Evolutionary conservation across 805 yeast genomes (phyloP).

Genomic region (Kazachstania viticola): DNA sequence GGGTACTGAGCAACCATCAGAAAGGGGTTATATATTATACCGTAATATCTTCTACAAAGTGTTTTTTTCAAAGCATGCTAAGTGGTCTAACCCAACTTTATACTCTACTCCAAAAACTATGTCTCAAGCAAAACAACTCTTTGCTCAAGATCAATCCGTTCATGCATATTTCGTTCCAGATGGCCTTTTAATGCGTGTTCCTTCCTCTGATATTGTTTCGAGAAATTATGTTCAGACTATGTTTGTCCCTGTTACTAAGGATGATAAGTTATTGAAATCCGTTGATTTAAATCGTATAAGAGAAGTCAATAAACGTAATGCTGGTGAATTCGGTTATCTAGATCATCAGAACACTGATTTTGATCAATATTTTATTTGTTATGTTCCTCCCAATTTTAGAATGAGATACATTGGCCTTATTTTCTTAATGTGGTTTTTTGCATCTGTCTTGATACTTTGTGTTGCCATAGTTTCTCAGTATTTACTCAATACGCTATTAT

Average conservation of each 20-base stretch:
- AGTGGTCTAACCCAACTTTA: slow-evolving; percentile 37
- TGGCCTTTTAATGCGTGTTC: slow-evolving; percentile 79
- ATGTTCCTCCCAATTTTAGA: slow-evolving; percentile 73
- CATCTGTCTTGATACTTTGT: slow-evolving; percentile 25
- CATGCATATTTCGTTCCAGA: slow-evolving; percentile 62
- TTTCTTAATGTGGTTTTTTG: slow-evolving; percentile 34
- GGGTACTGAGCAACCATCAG: slow-evolving; percentile 48
- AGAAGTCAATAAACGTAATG: slow-evolving; percentile 27
- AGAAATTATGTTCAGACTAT: slow-evolving; percentile 50
- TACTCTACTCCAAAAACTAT: slow-evolving; percentile 44
- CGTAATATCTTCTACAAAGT: slow-evolving; percentile 37
- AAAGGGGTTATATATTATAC: slow-evolving; percentile 58
- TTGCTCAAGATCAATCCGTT: slow-evolving; percentile 31
- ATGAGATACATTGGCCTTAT: slow-evolving; percentile 37
- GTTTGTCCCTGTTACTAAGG: slow-evolving; percentile 75
- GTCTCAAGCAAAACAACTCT: slow-evolving; percentile 33
- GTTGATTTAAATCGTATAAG: slow-evolving; percentile 19
- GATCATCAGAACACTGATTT: slow-evolving; percentile 32
- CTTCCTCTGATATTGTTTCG: slow-evolving; percentile 68
- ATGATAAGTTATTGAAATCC: slow-evolving; percentile 48
- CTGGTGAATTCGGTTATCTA: slow-evolving; percentile 34
- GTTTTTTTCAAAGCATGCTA: slow-evolving; percentile 25
- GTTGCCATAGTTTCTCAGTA: slow-evolving; percentile 13
- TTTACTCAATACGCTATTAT: slow-evolving; percentile 7
- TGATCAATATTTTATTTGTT: slow-evolving; percentile 58